Evolutionary conservation across 257 asterid species (phyloP), one percentile per base, ranked within the genome.

Genomic region (Penstemon davidsonii): DNA sequence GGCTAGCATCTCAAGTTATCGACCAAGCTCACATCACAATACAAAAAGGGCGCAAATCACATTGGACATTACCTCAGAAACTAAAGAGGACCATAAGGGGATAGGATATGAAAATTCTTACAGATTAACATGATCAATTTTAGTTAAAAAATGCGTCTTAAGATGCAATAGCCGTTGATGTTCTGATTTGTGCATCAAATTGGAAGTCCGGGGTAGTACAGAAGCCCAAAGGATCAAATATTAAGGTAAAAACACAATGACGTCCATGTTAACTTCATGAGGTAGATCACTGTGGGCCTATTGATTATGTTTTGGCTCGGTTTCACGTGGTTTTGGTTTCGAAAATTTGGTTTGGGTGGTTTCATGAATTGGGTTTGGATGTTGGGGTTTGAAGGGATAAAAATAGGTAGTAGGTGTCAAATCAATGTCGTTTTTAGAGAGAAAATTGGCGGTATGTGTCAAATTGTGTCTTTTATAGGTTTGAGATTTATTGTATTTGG

Each of bases 1-100:
- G 62, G 64, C 60, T n/a, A 59, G 60, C 39, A 64, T 58, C 62
- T 44, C 37, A 44, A 67, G 70, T 59, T 60, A 19, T 19, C 15
- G 37, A 49, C 47, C 15, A 19, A 33, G 37, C 54, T 63, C 54
- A 64, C 49, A 52, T 15, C 41, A 13, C 40, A 70, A 47, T 60
- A 65, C 51, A 62, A 69, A 57, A 25, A 25, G 33, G 33, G 33
- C 33, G 33, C 33, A 25, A 37, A n/a, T 59, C 64, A 49, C 33
- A 47, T 49, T 11, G 15, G 33, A 25, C 33, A 1, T 33, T 19
- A 0, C 9, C 57, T 62, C 33, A 55, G 60, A 51, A 51, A 56
- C 3, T 63, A 11, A 37, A 47, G 33, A 68, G 19, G 5, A 53
- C 44, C 39, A 49, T 3, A 4, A 55, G 47, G 40, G 64, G 66